Percentiles rank a stretch among this genome's conserved stretches.
These are phyloP conservation scores for Penicillium sp. DNA, from an alignment of 2,329 filamentous ascomycete species.

Conservation along the genomic window DNA sequence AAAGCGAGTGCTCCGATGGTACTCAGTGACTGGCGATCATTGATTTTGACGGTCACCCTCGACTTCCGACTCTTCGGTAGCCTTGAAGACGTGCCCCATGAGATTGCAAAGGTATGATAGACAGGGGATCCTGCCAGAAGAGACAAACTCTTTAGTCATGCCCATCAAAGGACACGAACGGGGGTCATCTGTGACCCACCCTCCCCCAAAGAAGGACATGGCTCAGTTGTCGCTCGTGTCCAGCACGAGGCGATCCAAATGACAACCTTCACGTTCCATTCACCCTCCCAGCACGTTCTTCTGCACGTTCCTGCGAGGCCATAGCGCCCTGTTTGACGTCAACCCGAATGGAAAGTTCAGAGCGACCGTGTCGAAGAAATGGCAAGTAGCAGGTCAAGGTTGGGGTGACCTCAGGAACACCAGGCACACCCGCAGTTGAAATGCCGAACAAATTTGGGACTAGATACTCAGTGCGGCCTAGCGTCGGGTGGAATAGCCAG, in stretches of 20 bases:
- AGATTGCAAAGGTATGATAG: slow-evolving; percentile 1
- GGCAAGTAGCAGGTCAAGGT: not conserved
- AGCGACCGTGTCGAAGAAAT: not conserved
- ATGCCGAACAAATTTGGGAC: not conserved
- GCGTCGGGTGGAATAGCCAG: slow-evolving; percentile 7
- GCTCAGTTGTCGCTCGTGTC: too few species aligned
- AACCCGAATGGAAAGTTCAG: not conserved
- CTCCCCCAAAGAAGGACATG: too few species aligned
- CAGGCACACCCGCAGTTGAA: not conserved
- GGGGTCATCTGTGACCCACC: not conserved
- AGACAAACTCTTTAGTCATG: too few species aligned
- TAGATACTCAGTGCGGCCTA: slow-evolving; percentile 7
- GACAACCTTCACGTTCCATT: too few species aligned
- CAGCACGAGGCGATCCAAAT: too few species aligned
- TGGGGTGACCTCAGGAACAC: not conserved
- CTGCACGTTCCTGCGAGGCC: not conserved
- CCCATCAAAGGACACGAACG: too few species aligned
- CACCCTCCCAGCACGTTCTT: too few species aligned
- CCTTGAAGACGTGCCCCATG: too few species aligned
- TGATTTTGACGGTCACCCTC: not conserved
- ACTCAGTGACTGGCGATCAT: not conserved
- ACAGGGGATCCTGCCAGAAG: slow-evolving; percentile 17
- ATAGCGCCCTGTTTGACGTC: not conserved
- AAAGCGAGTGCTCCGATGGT: not conserved
- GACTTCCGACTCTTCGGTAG: too few species aligned